Conservation (phyloP, 208 protist species). For the Trypanosoma melophagium region DNA sequence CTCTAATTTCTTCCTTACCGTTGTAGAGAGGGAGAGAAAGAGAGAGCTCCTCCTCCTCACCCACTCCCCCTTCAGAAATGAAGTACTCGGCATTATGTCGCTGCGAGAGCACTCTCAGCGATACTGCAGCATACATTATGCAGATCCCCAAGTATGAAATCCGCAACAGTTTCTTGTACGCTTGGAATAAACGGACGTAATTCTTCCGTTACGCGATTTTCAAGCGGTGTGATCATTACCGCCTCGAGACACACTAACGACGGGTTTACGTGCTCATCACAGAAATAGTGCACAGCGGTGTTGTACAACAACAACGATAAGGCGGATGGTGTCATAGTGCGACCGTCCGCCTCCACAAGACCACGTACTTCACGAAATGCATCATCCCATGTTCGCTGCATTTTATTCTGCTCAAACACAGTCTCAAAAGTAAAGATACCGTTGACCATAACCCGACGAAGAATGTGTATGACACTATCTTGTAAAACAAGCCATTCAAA, state of each 20-base stretch:
- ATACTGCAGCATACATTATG: slow-evolving; percentile 6
- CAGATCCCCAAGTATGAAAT: slow-evolving; percentile 8
- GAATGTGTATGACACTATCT: background rate
- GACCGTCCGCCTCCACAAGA: slow-evolving; percentile 13
- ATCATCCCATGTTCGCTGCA: slow-evolving; percentile 23
- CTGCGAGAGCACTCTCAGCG: background rate
- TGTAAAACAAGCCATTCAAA: slow-evolving; percentile 17
- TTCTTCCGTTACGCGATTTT: slow-evolving; percentile 10
- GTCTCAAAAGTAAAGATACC: slow-evolving; percentile 27
- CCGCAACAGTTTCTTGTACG: slow-evolving; percentile 17
- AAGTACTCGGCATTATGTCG: no score
- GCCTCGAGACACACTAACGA: slow-evolving; percentile 1
- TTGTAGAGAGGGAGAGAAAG: no score
- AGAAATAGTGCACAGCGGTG: slow-evolving; percentile 14
- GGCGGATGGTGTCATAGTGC: background rate
- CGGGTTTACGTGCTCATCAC: slow-evolving; percentile 13
- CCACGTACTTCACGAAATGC: slow-evolving; percentile 14
- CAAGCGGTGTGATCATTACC: slow-evolving; percentile 16
- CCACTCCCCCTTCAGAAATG: no score
- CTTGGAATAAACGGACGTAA: slow-evolving; percentile 10
- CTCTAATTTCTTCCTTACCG: no score
- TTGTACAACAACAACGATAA: slow-evolving; percentile 9
- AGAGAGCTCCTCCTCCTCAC: no score
- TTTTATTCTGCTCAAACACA: slow-evolving; percentile 24
- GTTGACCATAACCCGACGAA: slow-evolving; percentile 16